These are phyloP conservation scores for Leishmania arabica DNA, from an alignment of 208 protist genomes.

Conservation along the genomic window DNA sequence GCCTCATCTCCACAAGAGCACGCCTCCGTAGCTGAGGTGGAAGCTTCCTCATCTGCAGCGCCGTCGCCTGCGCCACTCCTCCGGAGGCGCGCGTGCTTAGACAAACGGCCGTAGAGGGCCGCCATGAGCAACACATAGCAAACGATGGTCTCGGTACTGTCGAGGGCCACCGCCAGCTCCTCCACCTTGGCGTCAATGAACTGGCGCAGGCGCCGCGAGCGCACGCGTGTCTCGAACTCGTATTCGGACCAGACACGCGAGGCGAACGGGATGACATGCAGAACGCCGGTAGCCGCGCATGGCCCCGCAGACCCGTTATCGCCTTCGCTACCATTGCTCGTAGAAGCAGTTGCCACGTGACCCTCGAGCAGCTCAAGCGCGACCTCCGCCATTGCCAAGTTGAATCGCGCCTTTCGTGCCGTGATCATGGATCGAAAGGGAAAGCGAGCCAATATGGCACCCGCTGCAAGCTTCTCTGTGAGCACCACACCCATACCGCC, in stretches of 20 bases:
- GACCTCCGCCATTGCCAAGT: constrained; percentile 67
- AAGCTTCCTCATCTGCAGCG: not conserved
- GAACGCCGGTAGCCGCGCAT: not conserved
- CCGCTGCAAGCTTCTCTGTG: constrained; percentile 28
- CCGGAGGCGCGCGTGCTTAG: not conserved
- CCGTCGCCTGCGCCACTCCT: not conserved
- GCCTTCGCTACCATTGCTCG: not conserved
- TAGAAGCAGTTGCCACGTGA: not conserved
- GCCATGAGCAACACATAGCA: constrained; percentile 73
- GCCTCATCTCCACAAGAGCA: not conserved
- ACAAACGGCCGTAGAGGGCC: constrained; percentile 46
- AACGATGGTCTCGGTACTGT: constrained; percentile 69
- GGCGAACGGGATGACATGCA: constrained; percentile 28
- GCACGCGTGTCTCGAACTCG: constrained; percentile 26
- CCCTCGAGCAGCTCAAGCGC: constrained; percentile 20
- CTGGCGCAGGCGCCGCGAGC: constrained; percentile 13
- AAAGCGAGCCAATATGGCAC: constrained; percentile 54
- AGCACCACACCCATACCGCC: constrained; percentile 81
- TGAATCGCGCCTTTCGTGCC: constrained; percentile 55
- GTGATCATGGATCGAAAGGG: constrained; percentile 79
- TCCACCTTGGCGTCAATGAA: constrained; percentile 33
- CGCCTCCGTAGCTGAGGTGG: not conserved
- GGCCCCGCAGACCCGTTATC: constrained; percentile 1
- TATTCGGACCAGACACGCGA: constrained; percentile 26
- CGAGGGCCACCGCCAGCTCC: constrained; percentile 40